Conservation (phyloP, 352 stramenopile species). For the Phytophthora palmivora region DNA sequence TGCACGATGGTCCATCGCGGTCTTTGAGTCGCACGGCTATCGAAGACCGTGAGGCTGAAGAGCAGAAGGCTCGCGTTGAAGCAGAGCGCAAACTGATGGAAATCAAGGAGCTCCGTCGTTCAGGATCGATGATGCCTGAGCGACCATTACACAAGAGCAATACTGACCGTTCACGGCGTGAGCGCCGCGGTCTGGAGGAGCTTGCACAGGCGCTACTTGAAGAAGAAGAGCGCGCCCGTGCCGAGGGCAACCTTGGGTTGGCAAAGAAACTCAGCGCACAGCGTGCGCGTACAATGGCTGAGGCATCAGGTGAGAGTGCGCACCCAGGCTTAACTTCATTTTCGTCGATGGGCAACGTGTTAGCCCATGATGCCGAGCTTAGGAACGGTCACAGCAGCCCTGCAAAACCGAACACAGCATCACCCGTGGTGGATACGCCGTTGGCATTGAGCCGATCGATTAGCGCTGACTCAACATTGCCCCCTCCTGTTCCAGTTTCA, state of each 20-base stretch:
- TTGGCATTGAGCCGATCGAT: constrained; percentile 48
- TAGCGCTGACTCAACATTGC: constrained; percentile 43
- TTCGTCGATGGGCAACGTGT: constrained; percentile 54
- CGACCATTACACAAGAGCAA: constrained; percentile 60
- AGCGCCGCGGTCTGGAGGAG: constrained; percentile 80
- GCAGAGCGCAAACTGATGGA: constrained; percentile 86
- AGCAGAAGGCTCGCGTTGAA: constrained; percentile 77
- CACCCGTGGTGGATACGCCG: constrained; percentile 22
- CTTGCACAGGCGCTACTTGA: constrained; percentile 79
- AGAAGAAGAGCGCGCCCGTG: constrained; percentile 82
- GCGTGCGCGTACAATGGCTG: constrained; percentile 73
- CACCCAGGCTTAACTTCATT: constrained; percentile 47
- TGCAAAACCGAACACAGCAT: constrained; percentile 27
- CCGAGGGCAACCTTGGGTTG: constrained; percentile 75
- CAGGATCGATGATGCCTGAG: constrained; percentile 68
- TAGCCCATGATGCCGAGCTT: constrained; percentile 25
- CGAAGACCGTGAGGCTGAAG: constrained; percentile 71
- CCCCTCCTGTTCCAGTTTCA: constrained; percentile 30
- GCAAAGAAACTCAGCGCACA: constrained; percentile 85
- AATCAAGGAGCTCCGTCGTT: constrained; percentile 77
- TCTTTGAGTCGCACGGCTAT: constrained; percentile 46
- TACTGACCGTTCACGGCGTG: constrained; percentile 67
- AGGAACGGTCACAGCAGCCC: constrained; percentile 37
- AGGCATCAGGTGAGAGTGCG: constrained; percentile 49
- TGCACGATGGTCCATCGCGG: constrained; percentile 40